Conservation (phyloP, 2,329 filamentous ascomycete species). For the Orbilia oligospora region DNA sequence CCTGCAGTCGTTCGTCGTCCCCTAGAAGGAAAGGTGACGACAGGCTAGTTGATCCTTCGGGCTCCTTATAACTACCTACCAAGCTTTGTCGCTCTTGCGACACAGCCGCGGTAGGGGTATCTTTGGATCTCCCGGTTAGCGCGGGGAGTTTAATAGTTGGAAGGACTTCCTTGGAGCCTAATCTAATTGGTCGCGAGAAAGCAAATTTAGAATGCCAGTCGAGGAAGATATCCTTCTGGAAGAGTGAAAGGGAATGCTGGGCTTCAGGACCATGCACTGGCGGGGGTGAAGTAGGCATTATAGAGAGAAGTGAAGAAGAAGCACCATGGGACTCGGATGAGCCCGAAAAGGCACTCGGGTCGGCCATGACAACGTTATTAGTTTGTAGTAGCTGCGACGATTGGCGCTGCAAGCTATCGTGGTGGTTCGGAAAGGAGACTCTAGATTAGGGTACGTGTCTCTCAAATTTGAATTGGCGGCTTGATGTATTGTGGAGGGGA, state of each 20-base stretch:
- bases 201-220: constrained; percentile 60
- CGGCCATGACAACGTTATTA: constrained; percentile 40
- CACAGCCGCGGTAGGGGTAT: constrained; percentile 32
- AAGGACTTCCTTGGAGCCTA: constrained; percentile 51
- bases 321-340: constrained; percentile 31
- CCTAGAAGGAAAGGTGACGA: neutral
- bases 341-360: constrained; percentile 37
- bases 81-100: constrained; percentile 51
- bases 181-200: constrained; percentile 41
- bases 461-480: constrained; percentile 35
- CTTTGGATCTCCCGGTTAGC: constrained; percentile 25
- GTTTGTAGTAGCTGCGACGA: constrained; percentile 27
- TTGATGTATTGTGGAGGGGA: constrained; percentile 48
- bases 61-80: constrained; percentile 18
- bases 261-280: neutral
- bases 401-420: constrained; percentile 5
- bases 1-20: neutral
- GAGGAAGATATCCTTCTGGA: constrained; percentile 55
- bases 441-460: constrained; percentile 41
- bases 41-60: constrained; percentile 32
- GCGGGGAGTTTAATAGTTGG: constrained; percentile 46
- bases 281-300: constrained; percentile 41
- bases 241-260: constrained; percentile 29
- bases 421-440: constrained; percentile 2
- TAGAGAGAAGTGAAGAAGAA: constrained; percentile 24